Conservation (phyloP, 1,284 basidiomycete species). For the Trametes pubescens region DNA sequence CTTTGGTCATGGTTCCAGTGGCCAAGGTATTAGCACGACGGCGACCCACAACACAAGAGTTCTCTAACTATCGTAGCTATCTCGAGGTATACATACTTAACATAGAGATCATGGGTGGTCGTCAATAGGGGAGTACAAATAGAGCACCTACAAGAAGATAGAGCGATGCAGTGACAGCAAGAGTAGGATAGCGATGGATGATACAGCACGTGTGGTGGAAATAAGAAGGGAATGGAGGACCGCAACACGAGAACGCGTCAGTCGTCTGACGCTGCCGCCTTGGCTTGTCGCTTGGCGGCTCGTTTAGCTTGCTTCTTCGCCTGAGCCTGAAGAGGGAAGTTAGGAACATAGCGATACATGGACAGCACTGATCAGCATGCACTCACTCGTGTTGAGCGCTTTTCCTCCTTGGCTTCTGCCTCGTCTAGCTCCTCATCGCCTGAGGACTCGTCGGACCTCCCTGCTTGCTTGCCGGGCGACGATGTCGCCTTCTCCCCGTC, state of each 20-base stretch:
- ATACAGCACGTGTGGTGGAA: constrained; percentile 29
- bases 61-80: constrained; percentile 11
- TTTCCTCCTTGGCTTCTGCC: constrained; percentile 45
- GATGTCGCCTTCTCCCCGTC: constrained; percentile 36
- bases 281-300: constrained; percentile 31
- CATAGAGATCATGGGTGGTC: constrained; percentile 14
- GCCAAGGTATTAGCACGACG: no score
- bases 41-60: neutral
- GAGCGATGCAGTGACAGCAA: constrained; percentile 33
- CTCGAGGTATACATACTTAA: constrained; percentile 23
- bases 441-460: constrained; percentile 39
- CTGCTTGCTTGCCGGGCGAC: constrained; percentile 30
- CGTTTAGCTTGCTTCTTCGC: constrained; percentile 34
- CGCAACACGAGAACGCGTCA: constrained; percentile 13
- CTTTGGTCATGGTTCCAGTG: no score
- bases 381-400: constrained; percentile 54
- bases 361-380: neutral
- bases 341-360: neutral
- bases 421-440: constrained; percentile 45
- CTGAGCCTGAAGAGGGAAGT: constrained; percentile 10
- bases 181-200: constrained; percentile 32
- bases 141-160: constrained; percentile 28
- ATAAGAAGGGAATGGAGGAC: constrained; percentile 8
- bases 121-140: constrained; percentile 29
- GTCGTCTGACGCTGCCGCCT: constrained; percentile 27